Conservation (phyloP, 2,329 filamentous ascomycete genomes). For the Xylariaceae sp. region DNA sequence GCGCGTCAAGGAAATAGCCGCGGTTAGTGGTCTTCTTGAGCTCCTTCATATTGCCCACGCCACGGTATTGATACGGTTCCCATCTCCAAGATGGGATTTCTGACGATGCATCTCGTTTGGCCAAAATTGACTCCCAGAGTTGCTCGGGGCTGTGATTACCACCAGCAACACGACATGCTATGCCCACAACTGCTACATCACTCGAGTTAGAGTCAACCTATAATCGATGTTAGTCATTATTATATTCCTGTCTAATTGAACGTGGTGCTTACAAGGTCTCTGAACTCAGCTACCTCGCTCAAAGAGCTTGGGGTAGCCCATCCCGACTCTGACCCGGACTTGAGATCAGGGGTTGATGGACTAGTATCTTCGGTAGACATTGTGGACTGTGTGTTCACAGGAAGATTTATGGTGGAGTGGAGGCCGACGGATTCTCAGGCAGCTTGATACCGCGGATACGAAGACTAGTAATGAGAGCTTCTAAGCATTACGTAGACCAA, state of each 20-base stretch:
- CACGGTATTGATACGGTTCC: constrained; percentile 29
- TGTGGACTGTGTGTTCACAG: not conserved
- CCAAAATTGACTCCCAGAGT: constrained; percentile 29
- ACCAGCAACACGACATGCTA: constrained; percentile 29
- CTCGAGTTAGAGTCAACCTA: not conserved
- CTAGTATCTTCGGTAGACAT: constrained; percentile 3
- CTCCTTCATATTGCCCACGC: constrained; percentile 26
- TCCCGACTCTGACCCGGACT: not conserved
- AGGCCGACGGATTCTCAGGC: not conserved
- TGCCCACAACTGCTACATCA: constrained; percentile 32
- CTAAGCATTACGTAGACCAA: not conserved
- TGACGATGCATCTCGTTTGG: constrained; percentile 26
- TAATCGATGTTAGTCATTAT: not conserved
- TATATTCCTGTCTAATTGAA: not conserved
- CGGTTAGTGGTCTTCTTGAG: constrained; percentile 31
- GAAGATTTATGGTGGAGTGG: not conserved
- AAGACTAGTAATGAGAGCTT: not conserved
- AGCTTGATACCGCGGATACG: not conserved
- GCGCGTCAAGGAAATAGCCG: constrained; percentile 23
- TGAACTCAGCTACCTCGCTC: not conserved
- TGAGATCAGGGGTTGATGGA: not conserved
- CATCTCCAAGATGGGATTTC: constrained; percentile 29
- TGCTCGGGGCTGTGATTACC: constrained; percentile 27
- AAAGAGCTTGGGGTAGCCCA: not conserved
- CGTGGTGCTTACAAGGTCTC: not conserved